A percentile compares a stretch with the other conserved stretches of the same genome.
Conservation (phyloP, 2,329 filamentous ascomycete genomes). For the Westerdykella aurantiaca region DNA sequence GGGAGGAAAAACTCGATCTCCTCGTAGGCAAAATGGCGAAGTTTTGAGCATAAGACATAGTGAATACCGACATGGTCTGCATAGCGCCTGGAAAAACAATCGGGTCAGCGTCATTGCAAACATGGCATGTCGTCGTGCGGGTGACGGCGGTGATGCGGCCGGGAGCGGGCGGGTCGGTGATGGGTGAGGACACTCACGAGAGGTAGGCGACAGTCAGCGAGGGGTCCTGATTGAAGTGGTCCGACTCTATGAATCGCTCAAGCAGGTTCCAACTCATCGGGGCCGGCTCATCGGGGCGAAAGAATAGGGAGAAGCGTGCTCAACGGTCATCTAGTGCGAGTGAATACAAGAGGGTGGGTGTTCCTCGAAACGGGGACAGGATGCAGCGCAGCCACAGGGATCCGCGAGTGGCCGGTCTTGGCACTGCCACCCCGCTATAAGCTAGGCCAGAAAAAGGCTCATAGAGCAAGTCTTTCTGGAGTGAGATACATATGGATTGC, state of each 20-base stretch:
- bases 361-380: slow-evolving; percentile 16
- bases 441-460: no score
- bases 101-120: slow-evolving; percentile 14
- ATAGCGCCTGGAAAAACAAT: slow-evolving; percentile 59
- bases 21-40: slow-evolving; percentile 83
- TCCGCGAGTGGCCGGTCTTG: not conserved
- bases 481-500: no score
- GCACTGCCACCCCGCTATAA: not conserved
- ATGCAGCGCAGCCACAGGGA: not conserved
- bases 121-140: not conserved
- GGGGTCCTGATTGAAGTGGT: slow-evolving; percentile 88
- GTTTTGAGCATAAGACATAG: slow-evolving; percentile 81
- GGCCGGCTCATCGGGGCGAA: slow-evolving; percentile 36
- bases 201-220: slow-evolving; percentile 85
- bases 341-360: slow-evolving; percentile 2
- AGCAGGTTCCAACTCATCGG: slow-evolving; percentile 71
- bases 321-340: slow-evolving; percentile 4
- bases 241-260: slow-evolving; percentile 85
- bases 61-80: slow-evolving; percentile 86
- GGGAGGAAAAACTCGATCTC: slow-evolving; percentile 91
- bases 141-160: slow-evolving; percentile 2
- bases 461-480: no score
- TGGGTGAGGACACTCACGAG: slow-evolving; percentile 55
- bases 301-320: slow-evolving; percentile 8
- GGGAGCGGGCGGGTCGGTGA: slow-evolving; percentile 2